A percentile compares a stretch with the other conserved stretches of the same genome.
phyloP scores from a whole-genome alignment of 139 green algal species.

The Closterium sp. region DNA sequence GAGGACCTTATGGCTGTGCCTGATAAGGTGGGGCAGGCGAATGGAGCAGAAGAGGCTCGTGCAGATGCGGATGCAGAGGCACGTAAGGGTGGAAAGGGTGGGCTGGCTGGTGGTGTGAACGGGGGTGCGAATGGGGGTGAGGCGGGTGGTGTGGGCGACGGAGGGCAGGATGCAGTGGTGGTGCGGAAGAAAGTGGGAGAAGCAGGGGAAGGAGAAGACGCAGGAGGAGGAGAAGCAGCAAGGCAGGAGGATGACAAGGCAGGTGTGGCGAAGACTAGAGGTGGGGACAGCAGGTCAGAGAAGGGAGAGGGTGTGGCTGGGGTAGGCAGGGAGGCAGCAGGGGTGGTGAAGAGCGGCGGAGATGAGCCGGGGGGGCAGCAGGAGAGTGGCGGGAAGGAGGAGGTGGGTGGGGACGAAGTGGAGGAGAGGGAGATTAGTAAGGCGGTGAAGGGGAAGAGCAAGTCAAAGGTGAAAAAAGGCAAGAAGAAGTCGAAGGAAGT shows the following conservation, averaged over 20 bases:
- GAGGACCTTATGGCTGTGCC: background rate
- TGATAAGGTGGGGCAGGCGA: background rate
- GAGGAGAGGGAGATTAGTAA: background rate
- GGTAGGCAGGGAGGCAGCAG: background rate
- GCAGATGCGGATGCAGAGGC: background rate
- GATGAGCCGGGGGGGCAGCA: background rate
- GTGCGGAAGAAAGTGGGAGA: too few species aligned
- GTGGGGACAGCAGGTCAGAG: too few species aligned
- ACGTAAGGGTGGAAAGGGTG: background rate
- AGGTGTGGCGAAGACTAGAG: background rate
- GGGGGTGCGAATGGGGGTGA: background rate
- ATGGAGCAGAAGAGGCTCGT: background rate
- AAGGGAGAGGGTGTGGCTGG: background rate
- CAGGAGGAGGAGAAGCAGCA: background rate
- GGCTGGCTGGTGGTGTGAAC: background rate
- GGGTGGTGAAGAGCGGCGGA: background rate
- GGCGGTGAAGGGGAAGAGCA: background rate
- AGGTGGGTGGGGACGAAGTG: background rate
- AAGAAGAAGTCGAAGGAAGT: background rate
- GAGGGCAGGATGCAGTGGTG: too few species aligned
- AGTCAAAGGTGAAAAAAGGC: background rate
- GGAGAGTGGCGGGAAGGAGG: background rate
- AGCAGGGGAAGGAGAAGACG: too few species aligned
- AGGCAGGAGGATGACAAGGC: background rate
- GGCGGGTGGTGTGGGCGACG: too few species aligned